Base-by-base conservation (phyloP, 2,329 filamentous ascomycete genomes). In the Monosporascus sp. region DNA sequence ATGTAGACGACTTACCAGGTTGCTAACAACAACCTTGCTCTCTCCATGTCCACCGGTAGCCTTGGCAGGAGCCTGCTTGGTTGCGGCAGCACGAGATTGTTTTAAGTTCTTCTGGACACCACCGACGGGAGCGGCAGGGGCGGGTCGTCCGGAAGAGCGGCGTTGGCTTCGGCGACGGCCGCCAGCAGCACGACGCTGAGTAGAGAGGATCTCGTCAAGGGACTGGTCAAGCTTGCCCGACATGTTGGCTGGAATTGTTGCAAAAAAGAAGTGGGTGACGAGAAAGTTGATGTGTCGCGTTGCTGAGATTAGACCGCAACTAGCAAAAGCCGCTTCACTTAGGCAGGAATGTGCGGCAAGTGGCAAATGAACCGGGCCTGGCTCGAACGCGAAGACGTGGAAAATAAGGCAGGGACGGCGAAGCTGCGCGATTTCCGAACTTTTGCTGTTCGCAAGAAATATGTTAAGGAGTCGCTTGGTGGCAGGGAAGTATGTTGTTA, bases 11-110 rank as follows among this genome's bases (percentile, higher is more conserved):
- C 91, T 75, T 87, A 97, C 92, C 81, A 99, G 83, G 79, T 95
- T 95, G 87, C 90, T 96, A 76, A 99, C 93, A 74, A 96, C 89
- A 76, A 97, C 93, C 79, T 97, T 97, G 81, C 90, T 95, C 63
- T 95, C 90, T 67, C 84, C 85, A 65, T 78, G 77, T 56, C 75
- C 72, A 60, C 78, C 74, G 53, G 81, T 73, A 55, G 82, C 81
- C 69, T 85, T 88, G 63, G 83, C 81, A 57, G 89, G 83, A 43
- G 79, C 76, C 56, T 82, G 75, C 75, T 85, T 85, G 63, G 78
- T 77, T 47, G 77, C 74, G 55, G 76, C 73, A 59, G 77, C 77
- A 65, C 87, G 88, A 54, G 79, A 70, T 61, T 77, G 72, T 66
- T 80, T 88, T 54, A 82, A 79, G 63, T 77, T 84, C 82, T 96